Conservation (phyloP, 1,139 yeast species). For the Yarrowia galli region DNA sequence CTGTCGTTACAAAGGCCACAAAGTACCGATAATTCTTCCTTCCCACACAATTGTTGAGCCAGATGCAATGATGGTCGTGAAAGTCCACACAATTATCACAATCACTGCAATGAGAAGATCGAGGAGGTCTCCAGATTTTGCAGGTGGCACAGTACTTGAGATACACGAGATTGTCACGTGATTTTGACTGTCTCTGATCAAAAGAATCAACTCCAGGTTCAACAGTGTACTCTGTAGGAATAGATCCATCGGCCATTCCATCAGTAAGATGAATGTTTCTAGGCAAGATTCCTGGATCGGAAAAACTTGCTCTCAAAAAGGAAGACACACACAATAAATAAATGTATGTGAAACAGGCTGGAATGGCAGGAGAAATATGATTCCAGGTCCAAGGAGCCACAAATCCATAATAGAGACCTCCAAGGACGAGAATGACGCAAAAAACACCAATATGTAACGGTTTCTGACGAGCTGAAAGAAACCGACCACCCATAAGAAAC, state of each 20-base stretch:
- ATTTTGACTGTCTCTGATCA: slow-evolving; percentile 40
- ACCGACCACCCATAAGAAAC: slow-evolving; percentile 71
- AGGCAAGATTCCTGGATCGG: slow-evolving; percentile 79
- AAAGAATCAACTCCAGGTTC: slow-evolving; percentile 61
- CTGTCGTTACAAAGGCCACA: slow-evolving; percentile 59
- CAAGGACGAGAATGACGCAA: slow-evolving; percentile 55
- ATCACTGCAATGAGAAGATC: slow-evolving; percentile 71
- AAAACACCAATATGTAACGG: slow-evolving; percentile 54
- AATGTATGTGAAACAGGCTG: slow-evolving; percentile 64
- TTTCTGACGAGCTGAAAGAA: slow-evolving; percentile 54
- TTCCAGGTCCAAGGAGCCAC: slow-evolving; percentile 68
- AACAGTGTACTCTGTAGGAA: slow-evolving; percentile 72
- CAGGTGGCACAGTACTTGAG: slow-evolving; percentile 69
- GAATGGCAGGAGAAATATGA: slow-evolving; percentile 63
- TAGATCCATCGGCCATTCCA: slow-evolving; percentile 45
- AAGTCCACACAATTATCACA: slow-evolving; percentile 65
- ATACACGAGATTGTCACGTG: slow-evolving; percentile 51
- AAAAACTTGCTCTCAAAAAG: slow-evolving; percentile 62
- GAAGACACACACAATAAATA: slow-evolving; percentile 60
- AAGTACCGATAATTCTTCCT: slow-evolving; percentile 67
- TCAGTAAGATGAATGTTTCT: slow-evolving; percentile 67
- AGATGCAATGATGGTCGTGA: slow-evolving; percentile 81
- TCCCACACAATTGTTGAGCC: slow-evolving; percentile 84
- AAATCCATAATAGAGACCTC: slow-evolving; percentile 59
- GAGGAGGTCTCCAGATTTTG: slow-evolving; percentile 70